Base-by-base conservation (phyloP, 495 filamentous ascomycete species). In the Viridothelium virens region DNA sequence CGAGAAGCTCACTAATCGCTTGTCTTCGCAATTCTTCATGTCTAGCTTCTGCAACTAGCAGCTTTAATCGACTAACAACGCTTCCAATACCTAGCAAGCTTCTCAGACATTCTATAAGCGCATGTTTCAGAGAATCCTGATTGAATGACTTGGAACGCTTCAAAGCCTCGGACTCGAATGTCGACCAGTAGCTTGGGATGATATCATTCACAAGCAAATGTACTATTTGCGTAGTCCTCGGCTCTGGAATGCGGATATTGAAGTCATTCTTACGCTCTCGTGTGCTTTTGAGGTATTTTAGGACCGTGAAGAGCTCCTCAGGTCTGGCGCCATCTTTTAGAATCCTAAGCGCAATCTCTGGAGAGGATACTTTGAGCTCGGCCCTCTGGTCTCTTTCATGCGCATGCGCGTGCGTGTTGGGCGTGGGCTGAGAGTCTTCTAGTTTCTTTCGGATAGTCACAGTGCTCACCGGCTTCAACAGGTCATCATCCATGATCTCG, bases 151-250 rank as follows among this genome's bases (percentile, higher is more conserved):
- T 59, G n/a, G 53, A 31, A 4, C 2, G 5, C 9, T 36, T 59
- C 14, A 31, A 33, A 5, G n/a, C 9, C 36, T 36, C 14, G 6
- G 5, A n/a, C 5, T 6, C 18, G 4, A 59, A 33, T 18, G 31
- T 62, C n/a, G 77, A 66, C 92, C 92, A 96, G 74, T 89, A 91
- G 69, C 90, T 86, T 4, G 89, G 87, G 5, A 92, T 79, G 47
- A 87, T 89, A 44, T 83, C 83, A 44, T 78, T 84, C 65, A 91
- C 84, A 69, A 96, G 76, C 10, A 81, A 74, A 71, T 88, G 86
- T 61, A 91, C 77, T 5, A 96, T 83, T 70, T 91, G 88, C 4
- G 90, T 83, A 63, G 84, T 78, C 68, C 82, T 76, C 2, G 91
- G 85, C 47, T 80, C 81, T 53, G 90, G 86, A n/a, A 78, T 74